Percentiles rank a stretch among this genome's conserved stretches.
These are phyloP conservation scores for Limonium bicolor DNA, from an alignment of 148 eudicot genomes.

Conservation along the genomic window DNA sequence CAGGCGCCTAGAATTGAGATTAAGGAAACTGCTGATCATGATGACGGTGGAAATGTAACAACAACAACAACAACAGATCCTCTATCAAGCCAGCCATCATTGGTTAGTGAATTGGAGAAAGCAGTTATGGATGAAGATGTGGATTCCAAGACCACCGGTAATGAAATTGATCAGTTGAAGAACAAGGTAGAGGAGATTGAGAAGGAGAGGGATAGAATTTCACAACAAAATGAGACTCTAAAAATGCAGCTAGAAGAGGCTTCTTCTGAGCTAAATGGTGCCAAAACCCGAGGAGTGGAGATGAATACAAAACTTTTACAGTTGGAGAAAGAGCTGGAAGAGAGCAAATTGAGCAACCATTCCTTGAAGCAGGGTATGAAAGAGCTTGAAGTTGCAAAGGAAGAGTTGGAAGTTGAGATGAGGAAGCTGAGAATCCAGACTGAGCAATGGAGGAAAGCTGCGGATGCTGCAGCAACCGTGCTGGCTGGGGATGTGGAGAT, in stretches of 20 bases:
- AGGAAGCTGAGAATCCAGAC: constrained; percentile 78
- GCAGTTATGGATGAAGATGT: constrained; percentile 23
- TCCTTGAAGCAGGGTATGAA: constrained; percentile 31
- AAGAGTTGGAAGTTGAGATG: constrained; percentile 62
- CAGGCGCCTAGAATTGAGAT: constrained; percentile 1
- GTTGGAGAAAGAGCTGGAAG: constrained; percentile 27
- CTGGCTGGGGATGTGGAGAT: constrained; percentile 43
- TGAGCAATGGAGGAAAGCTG: constrained; percentile 98
- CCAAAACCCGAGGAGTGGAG: constrained; percentile 28
- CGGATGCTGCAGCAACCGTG: constrained; percentile 77
- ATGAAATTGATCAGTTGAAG: constrained; percentile 29
- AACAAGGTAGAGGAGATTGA: constrained; percentile 37
- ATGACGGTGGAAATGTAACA: neutral
- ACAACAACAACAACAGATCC: neutral
- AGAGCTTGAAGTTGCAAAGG: constrained; percentile 28
- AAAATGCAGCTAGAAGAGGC: constrained; percentile 36
- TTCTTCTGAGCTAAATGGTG: constrained; percentile 13
- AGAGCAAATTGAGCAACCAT: constrained; percentile 18
- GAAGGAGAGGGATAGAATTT: constrained; percentile 18
- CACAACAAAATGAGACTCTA: constrained; percentile 32
- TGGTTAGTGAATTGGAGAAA: constrained; percentile 13
- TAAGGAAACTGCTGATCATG: neutral
- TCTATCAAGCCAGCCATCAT: constrained; percentile 4
- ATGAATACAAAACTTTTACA: constrained; percentile 15
- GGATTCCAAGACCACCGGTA: constrained; percentile 25